These are phyloP conservation scores for Ascosphaera apis DNA, from an alignment of 2,329 filamentous ascomycete species.

Conservation along the genomic window DNA sequence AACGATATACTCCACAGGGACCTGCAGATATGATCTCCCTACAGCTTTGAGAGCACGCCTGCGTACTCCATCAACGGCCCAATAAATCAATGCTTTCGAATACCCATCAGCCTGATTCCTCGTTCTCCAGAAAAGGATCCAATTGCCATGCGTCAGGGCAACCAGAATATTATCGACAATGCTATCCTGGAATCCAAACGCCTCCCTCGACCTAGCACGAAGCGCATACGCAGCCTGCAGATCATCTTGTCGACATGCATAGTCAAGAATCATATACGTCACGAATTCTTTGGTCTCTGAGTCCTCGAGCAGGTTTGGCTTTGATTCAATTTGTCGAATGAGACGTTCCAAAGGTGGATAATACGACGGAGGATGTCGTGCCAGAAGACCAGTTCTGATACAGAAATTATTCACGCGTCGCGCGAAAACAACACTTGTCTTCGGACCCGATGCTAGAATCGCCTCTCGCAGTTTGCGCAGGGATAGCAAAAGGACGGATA, in stretches of 20 bases:
- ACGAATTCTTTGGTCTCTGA: slow-evolving; percentile 59
- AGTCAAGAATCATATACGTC: slow-evolving; percentile 63
- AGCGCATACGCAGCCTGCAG: slow-evolving; percentile 50
- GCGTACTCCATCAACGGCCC: slow-evolving; percentile 51
- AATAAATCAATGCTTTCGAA: slow-evolving; percentile 56
- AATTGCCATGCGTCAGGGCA: slow-evolving; percentile 61
- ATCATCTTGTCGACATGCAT: slow-evolving; percentile 62
- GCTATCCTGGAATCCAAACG: slow-evolving; percentile 39
- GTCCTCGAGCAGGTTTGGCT: slow-evolving; percentile 40
- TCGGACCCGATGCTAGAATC: slow-evolving; percentile 47
- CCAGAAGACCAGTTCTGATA: slow-evolving; percentile 60
- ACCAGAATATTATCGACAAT: slow-evolving; percentile 45
- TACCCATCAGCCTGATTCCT: slow-evolving; percentile 58
- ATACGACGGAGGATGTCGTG: slow-evolving; percentile 68
- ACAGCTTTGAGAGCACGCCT: slow-evolving; percentile 68
- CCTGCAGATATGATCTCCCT: slow-evolving; percentile 54
- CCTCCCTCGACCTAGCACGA: slow-evolving; percentile 23
- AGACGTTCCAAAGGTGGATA: slow-evolving; percentile 67
- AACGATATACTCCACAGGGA: slow-evolving; percentile 48
- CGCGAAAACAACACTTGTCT: slow-evolving; percentile 56
- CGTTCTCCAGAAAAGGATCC: slow-evolving; percentile 50
- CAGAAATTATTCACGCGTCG: slow-evolving; percentile 82
- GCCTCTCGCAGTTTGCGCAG: slow-evolving; percentile 84
- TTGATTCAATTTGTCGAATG: slow-evolving; percentile 43
- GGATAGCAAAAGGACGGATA: slow-evolving; percentile 55